Percentiles rank a stretch among this genome's conserved stretches.
Evolutionary conservation across 2,329 filamentous ascomycete genomes (phyloP).

Genomic region (Coleophoma cylindrospora): DNA sequence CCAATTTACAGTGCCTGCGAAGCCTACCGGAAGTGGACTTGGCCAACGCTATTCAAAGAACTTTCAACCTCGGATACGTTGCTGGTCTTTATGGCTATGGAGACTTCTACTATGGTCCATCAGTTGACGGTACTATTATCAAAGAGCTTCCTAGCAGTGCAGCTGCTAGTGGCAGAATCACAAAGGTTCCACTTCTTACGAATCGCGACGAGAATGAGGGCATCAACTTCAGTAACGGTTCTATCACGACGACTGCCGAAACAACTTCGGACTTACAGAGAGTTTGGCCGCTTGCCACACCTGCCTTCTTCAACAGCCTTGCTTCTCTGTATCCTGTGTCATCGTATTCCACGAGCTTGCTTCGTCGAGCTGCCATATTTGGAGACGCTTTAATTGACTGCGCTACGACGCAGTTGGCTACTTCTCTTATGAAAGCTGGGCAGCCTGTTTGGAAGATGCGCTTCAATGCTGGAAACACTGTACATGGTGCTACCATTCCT

Average conservation of each 20-base stretch:
- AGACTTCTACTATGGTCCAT: constrained; percentile 1
- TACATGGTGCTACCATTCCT: not conserved
- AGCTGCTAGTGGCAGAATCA: not conserved
- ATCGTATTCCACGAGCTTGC: not conserved
- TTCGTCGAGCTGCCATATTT: not conserved
- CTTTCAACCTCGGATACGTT: not conserved
- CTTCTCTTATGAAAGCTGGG: not conserved
- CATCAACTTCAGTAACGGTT: not conserved
- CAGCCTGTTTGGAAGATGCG: not conserved
- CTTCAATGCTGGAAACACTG: not conserved
- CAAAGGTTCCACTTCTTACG: not conserved
- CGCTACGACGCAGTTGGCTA: not conserved
- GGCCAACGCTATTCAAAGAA: not conserved
- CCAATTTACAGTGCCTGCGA: not conserved
- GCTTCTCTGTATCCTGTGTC: not conserved
- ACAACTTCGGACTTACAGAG: not conserved
- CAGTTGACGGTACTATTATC: not conserved
- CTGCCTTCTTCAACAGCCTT: not conserved
- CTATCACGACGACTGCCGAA: not conserved
- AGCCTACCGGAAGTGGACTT: not conserved
- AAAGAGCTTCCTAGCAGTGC: not conserved
- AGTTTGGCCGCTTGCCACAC: not conserved
- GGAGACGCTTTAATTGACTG: not conserved
- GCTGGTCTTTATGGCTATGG: not conserved
- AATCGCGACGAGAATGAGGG: not conserved